phyloP scores from a whole-genome alignment of 2,329 filamentous ascomycete species.

The Grosmannia penicillata region DNA sequence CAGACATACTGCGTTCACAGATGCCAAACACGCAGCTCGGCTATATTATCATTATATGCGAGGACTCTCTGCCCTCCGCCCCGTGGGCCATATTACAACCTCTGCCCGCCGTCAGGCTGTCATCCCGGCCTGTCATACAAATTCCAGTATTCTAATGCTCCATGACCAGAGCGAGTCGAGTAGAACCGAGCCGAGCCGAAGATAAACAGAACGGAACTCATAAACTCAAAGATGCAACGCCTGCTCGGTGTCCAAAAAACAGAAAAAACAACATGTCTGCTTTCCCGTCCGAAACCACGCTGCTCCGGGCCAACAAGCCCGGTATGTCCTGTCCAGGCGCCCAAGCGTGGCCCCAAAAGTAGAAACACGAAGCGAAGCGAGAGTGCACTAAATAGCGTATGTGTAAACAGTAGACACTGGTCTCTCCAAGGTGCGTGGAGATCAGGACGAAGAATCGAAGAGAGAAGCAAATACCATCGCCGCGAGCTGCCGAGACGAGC shows the following conservation, averaged over 20 bases:
- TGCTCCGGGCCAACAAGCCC: not conserved
- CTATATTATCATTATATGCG: too few relatives aligned
- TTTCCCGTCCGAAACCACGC: not conserved
- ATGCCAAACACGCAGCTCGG: too few relatives aligned
- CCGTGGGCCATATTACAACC: too few relatives aligned
- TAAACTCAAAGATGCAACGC: not conserved
- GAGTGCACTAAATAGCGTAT: conserved; percentile 2
- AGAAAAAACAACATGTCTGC: not conserved
- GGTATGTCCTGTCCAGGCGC: not conserved
- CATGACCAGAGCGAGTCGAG: too few relatives aligned
- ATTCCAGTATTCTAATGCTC: too few relatives aligned
- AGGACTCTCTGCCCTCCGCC: too few relatives aligned
- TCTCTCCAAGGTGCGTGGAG: not conserved
- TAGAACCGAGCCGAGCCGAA: too few relatives aligned
- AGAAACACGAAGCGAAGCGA: conserved; percentile 1
- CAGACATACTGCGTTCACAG: too few relatives aligned
- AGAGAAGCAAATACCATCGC: not conserved
- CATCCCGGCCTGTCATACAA: too few relatives aligned
- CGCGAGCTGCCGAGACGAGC: not conserved
- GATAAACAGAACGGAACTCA: too few relatives aligned
- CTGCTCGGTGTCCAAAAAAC: not conserved
- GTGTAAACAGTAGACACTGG: not conserved
- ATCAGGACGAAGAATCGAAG: not conserved
- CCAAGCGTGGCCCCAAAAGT: too few relatives aligned
- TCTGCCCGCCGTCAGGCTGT: too few relatives aligned